Conservation (phyloP, 257 asterid species). For the Solanum tarapatanum region DNA sequence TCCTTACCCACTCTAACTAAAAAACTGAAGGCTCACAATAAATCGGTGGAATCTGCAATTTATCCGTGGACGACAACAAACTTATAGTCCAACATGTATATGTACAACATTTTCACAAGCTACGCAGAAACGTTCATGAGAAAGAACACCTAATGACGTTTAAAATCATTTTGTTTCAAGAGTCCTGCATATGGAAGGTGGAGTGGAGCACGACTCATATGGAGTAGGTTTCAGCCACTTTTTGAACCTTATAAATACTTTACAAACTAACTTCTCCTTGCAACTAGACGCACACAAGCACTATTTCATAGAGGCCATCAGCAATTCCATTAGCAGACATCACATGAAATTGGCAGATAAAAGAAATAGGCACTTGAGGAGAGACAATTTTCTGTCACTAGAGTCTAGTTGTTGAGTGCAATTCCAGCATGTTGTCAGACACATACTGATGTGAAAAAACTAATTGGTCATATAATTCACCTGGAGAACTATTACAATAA, state of each 20-base stretch:
- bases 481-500: no score
- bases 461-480: neutral
- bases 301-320: neutral
- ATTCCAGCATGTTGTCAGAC: neutral
- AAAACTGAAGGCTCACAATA: neutral
- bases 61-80: neutral
- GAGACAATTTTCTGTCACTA: no score
- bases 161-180: neutral
- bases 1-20: neutral
- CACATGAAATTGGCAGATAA: neutral
- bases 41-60: neutral
- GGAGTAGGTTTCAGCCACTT: neutral
- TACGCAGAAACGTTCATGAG: neutral
- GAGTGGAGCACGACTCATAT: neutral
- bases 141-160: neutral
- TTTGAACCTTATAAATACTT: neutral
- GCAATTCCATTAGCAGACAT: no score
- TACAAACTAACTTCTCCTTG: neutral
- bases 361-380: neutral
- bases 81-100: neutral
- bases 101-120: neutral
- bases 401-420: neutral
- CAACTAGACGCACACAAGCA: neutral
- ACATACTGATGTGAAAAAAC: neutral
- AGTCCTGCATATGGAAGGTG: neutral